Conservation (phyloP, 768 basidiomycete species). For the Bullera alba region DNA sequence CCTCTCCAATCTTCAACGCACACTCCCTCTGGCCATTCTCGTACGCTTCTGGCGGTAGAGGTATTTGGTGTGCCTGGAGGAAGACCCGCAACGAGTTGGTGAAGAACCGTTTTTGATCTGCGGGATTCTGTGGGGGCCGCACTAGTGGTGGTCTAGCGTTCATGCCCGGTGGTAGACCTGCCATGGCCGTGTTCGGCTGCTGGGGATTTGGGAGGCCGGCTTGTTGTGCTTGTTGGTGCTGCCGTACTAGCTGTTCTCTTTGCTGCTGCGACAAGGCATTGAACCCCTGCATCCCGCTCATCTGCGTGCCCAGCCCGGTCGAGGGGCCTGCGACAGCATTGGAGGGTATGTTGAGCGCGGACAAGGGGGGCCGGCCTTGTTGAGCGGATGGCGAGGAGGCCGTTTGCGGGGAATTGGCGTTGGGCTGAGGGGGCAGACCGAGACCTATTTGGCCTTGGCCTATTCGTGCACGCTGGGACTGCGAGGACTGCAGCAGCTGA, state of each 20-base stretch:
- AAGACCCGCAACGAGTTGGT: constrained; percentile 20
- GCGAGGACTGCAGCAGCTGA: constrained; percentile 22
- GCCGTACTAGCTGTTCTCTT: too few relatives aligned
- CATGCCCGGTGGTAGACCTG: not conserved
- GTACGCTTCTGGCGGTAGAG: constrained; percentile 22
- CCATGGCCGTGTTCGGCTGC: not conserved
- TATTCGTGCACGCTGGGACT: constrained; percentile 13
- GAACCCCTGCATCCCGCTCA: not conserved
- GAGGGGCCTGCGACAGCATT: not conserved
- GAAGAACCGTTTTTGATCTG: constrained; percentile 21
- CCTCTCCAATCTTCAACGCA: constrained; percentile 19
- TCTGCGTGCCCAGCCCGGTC: not conserved
- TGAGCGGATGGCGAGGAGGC: constrained; percentile 2
- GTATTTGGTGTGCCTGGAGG: constrained; percentile 7
- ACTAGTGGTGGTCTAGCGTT: not conserved
- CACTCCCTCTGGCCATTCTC: constrained; percentile 28
- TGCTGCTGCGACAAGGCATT: too few relatives aligned
- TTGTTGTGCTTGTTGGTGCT: constrained; percentile 9
- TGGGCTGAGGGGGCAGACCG: not conserved
- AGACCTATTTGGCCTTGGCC: not conserved
- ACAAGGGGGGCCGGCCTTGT: too few relatives aligned
- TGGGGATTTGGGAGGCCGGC: constrained; percentile 2
- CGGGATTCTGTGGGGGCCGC: not conserved
- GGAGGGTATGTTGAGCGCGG: too few relatives aligned
- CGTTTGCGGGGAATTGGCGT: constrained; percentile 8